A percentile compares a stretch with the other conserved stretches of the same genome.
Evolutionary conservation across 805 yeast species (phyloP).

Genomic region (Blastobotrys mokoenaii): DNA sequence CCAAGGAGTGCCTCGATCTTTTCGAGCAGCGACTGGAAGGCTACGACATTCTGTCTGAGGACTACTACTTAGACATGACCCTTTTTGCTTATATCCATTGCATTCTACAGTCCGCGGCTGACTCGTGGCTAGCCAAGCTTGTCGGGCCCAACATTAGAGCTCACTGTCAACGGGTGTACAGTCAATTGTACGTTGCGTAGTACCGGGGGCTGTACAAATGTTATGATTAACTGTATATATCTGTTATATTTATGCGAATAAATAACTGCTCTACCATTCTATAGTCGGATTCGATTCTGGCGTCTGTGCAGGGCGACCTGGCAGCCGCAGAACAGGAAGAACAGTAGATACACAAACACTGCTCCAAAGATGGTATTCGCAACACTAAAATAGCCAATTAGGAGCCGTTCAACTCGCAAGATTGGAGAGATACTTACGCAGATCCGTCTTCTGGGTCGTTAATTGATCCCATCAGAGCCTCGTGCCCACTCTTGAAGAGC

Average conservation of each 20-base stretch:
- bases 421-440: constrained; percentile 38
- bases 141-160: constrained; percentile 12
- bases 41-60: background rate
- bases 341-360: constrained; percentile 68
- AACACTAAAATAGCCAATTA: constrained; percentile 37
- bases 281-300: constrained; percentile 55
- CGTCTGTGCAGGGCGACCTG: constrained; percentile 62
- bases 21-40: constrained; percentile 5
- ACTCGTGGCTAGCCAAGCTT: constrained; percentile 15
- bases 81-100: constrained; percentile 9
- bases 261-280: background rate
- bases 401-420: background rate
- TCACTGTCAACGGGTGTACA: constrained; percentile 13
- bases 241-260: background rate
- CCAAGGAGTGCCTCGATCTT: constrained; percentile 9
- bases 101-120: constrained; percentile 12
- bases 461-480: constrained; percentile 86
- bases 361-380: constrained; percentile 88
- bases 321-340: constrained; percentile 84
- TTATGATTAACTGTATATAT: background rate
- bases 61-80: background rate
- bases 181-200: background rate
- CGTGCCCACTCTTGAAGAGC: constrained; percentile 72
- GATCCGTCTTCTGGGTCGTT: constrained; percentile 89
- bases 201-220: background rate